These are phyloP conservation scores for Uromyces viciae-fabae DNA, from an alignment of 1,284 basidiomycete species.

Conservation along the genomic window DNA sequence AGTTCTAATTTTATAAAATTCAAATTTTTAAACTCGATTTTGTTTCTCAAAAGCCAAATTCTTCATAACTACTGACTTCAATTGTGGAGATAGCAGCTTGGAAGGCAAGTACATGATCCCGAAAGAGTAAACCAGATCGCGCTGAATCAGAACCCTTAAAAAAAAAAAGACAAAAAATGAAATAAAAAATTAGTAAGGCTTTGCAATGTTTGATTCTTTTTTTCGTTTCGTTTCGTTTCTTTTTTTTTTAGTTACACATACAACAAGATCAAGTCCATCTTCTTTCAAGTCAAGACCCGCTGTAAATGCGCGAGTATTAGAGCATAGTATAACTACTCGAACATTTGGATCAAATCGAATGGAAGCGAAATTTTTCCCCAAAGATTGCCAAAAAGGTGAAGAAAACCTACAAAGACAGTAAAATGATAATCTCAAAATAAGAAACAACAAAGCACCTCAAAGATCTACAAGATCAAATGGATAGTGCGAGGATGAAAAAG, in stretches of 20 bases:
- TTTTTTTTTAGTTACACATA: background rate
- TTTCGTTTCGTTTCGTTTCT: background rate
- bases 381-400: slow-evolving; percentile 49
- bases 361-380: slow-evolving; percentile 49
- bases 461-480: background rate
- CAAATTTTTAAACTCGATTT: background rate
- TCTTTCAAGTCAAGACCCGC: slow-evolving; percentile 53
- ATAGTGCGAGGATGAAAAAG: background rate
- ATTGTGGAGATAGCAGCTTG: slow-evolving; percentile 50
- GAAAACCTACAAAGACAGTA: slow-evolving; percentile 17
- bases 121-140: slow-evolving; percentile 50
- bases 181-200: no score
- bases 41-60: background rate
- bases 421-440: no score
- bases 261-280: slow-evolving; percentile 8
- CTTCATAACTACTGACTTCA: slow-evolving; percentile 19
- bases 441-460: background rate
- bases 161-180: slow-evolving; percentile 27
- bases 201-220: background rate
- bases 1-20: slow-evolving; percentile 65
- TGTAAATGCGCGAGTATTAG: slow-evolving; percentile 53
- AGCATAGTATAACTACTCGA: slow-evolving; percentile 51
- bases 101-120: slow-evolving; percentile 52
- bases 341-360: slow-evolving; percentile 51
- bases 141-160: slow-evolving; percentile 49